Evolutionary conservation across 1,284 basidiomycete genomes (phyloP), one percentile per base, ranked within the genome.

Genomic region (Boletus subluridellus): DNA sequence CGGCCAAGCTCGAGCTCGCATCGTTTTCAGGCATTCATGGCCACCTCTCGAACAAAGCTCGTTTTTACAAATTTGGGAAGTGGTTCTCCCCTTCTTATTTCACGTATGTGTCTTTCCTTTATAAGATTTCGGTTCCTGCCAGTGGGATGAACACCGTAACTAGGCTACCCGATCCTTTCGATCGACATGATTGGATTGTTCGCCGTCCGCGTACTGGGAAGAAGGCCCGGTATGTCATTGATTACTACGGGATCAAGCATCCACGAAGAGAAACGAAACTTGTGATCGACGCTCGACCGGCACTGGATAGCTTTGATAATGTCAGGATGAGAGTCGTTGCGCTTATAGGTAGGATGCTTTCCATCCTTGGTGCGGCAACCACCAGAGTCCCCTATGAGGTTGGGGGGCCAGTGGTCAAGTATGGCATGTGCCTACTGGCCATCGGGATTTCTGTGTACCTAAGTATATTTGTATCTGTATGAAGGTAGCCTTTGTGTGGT

Each of bases 1-100:
- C 58, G 4, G 51, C 42, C 17, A 56, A 57, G 26, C 46, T 60
- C 4, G 58, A 60, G 37, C 60, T 62, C 6, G 17, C 30, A 7
- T 62, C 60, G 4, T 60, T 60, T n/a, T 42, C 59, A 9, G 60
- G 57, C 12, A 63, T 63, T n/a, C 59, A 59, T 21, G 59, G 60
- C 6, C 60, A 60, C 41, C 49, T 49, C 45, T 60, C 60, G 38
- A 62, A 60, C 45, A 60, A 63, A 45, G 57, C 49, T 35, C 60
- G 61, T 15, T 37, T 60, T 49, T 45, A 54, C 30, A 44, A 35
- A n/a, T 5, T 62, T 2, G 54, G 44, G 30, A 62, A 28, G 35
- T 11, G 30, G 24, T 34, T 55, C 45, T 59, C 59, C 30, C 55
- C 55, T 12, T 46, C 55, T 39, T 52, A 63, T 51, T 60, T 62